A percentile compares a stretch with the other conserved stretches of the same genome.
Conservation (phyloP, 441 rosid genomes). For the Populus hybrid region DNA sequence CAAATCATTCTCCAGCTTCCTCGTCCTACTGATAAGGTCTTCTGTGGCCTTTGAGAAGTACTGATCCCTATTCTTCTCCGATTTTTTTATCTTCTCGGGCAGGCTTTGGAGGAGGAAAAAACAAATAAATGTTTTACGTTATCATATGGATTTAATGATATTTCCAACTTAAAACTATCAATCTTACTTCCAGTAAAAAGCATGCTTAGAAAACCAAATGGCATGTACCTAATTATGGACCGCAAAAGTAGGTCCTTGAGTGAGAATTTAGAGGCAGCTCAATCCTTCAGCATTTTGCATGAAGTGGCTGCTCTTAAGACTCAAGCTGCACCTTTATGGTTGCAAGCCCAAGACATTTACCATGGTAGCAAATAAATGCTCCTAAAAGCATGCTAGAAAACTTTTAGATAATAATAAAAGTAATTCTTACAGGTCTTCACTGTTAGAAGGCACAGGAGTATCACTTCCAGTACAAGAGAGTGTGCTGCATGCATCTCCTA, state of each 20-base stretch:
- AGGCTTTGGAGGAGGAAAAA: conserved; percentile 31
- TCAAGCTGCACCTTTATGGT: neutral
- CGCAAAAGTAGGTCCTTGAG: neutral
- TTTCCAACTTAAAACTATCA: neutral
- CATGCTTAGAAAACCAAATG: too few species aligned
- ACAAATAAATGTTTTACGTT: neutral
- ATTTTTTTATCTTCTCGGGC: conserved; percentile 34
- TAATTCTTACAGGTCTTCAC: conserved; percentile 43
- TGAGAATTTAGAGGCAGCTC: neutral
- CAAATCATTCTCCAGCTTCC: conserved; percentile 56
- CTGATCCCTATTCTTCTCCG: conserved; percentile 38
- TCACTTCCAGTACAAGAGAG: conserved; percentile 25
- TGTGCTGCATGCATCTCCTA: conserved; percentile 67
- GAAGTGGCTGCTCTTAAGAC: conserved; percentile 1
- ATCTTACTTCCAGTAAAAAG: too few species aligned
- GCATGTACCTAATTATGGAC: neutral
- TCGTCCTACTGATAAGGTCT: conserved; percentile 46
- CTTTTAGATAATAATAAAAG: neutral
- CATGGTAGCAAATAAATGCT: neutral
- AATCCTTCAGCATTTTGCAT: neutral
- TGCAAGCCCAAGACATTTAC: neutral
- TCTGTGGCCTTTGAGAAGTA: conserved; percentile 37
- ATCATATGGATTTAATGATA: neutral
- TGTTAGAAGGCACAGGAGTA: conserved; percentile 18
- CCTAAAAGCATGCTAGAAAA: neutral